Percentiles rank a stretch among this genome's conserved stretches.
Conservation (phyloP, 176 grass and related monocot genomes). For the Cenchrus fungigraminus region DNA sequence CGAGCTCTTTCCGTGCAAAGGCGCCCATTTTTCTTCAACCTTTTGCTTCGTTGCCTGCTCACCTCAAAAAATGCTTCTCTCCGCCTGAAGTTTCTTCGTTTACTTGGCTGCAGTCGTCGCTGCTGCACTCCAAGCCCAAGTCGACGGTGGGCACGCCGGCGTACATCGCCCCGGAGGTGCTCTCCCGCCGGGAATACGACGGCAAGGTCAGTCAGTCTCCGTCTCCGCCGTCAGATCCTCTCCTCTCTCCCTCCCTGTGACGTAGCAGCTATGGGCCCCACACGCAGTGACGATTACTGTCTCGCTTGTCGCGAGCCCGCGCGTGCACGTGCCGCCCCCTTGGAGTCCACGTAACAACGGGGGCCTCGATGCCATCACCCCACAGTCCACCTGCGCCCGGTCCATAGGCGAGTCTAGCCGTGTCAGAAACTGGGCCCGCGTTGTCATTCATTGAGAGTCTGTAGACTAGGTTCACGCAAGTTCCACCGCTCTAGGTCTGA, state of each 20-base stretch:
- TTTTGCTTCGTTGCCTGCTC: constrained; percentile 1
- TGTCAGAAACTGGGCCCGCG: background rate
- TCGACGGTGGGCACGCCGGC: constrained; percentile 92
- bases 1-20: constrained; percentile 23
- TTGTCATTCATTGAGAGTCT: background rate
- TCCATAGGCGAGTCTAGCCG: accelerated
- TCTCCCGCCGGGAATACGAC: constrained; percentile 87
- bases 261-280: constrained; percentile 26
- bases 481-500: background rate
- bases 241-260: background rate
- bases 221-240: background rate
- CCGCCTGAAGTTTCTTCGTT: background rate
- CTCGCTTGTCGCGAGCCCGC: constrained; percentile 17
- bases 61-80: background rate
- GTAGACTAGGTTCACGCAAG: background rate
- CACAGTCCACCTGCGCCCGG: background rate
- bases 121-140: constrained; percentile 93
- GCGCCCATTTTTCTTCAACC: background rate
- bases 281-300: constrained; percentile 9
- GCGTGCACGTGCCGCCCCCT: constrained; percentile 38
- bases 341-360: constrained; percentile 46
- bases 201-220: constrained; percentile 66
- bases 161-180: constrained; percentile 92
- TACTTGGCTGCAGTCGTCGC: constrained; percentile 59
- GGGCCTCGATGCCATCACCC: background rate